Evolutionary conservation across 768 basidiomycete genomes (phyloP).

Genomic region (Leccinellum rugosiceps): DNA sequence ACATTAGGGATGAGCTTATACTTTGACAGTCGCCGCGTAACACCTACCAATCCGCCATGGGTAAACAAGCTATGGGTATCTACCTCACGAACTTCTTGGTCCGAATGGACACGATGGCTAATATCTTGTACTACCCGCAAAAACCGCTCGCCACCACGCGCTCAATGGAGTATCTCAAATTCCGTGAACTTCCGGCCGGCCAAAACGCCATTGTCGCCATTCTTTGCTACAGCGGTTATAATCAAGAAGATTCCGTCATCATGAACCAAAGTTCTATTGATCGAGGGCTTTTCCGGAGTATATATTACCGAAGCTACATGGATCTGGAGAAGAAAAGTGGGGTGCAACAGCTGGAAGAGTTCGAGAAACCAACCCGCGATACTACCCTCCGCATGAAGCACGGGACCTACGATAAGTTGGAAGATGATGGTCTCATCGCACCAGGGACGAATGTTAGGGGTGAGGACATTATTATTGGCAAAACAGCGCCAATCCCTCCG

Average conservation of each 20-base stretch:
- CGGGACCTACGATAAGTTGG: constrained; percentile 97
- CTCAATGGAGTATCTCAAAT: constrained; percentile 98
- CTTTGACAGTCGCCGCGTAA: constrained; percentile 89
- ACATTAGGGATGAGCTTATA: constrained; percentile 2
- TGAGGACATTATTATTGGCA: constrained; percentile 99
- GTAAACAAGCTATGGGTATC: constrained; percentile 99
- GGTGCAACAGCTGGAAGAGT: constrained; percentile 87
- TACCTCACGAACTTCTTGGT: constrained; percentile 98
- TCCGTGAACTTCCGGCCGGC: constrained; percentile 97
- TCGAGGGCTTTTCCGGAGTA: constrained; percentile 95
- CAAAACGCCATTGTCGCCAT: constrained; percentile 99
- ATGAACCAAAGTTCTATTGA: constrained; percentile 99
- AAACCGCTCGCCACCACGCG: constrained; percentile 98
- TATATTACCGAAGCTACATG: constrained; percentile 98
- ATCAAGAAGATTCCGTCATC: constrained; percentile 99
- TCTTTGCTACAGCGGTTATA: constrained; percentile 98
- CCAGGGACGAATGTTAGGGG: constrained; percentile 93
- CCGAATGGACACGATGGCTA: constrained; percentile 99
- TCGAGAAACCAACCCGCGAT: constrained; percentile 93
- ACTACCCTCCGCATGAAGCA: constrained; percentile 96
- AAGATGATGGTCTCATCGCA: constrained; percentile 93
- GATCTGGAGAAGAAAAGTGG: constrained; percentile 98
- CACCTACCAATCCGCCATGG: constrained; percentile 99
- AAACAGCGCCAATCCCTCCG: constrained; percentile 94
- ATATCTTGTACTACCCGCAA: constrained; percentile 98